A percentile compares a stretch with the other conserved stretches of the same genome.
These are phyloP conservation scores for Limonium bicolor DNA, from an alignment of 148 eudicot species.

Conservation along the genomic window DNA sequence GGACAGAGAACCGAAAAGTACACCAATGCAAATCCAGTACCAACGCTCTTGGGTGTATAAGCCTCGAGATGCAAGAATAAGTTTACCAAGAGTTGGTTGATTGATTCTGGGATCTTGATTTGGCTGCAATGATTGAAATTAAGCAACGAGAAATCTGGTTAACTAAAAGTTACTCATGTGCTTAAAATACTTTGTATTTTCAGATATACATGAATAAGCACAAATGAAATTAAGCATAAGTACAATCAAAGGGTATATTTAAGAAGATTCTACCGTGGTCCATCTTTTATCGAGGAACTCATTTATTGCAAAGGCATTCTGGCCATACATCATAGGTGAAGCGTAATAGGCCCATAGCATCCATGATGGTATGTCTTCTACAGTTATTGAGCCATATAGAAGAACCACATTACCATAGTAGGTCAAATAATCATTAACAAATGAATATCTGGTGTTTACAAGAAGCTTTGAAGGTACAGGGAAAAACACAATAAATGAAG, in stretches of 20 bases:
- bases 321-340: constrained; percentile 77
- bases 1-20: constrained; percentile 43
- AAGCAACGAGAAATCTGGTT: neutral
- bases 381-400: constrained; percentile 3
- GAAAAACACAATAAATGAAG: constrained; percentile 1
- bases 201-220: too few relatives aligned
- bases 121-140: constrained; percentile 30
- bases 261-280: constrained; percentile 34
- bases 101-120: constrained; percentile 37
- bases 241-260: neutral
- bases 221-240: too few relatives aligned
- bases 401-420: constrained; percentile 3
- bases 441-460: neutral
- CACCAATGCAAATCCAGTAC: constrained; percentile 62
- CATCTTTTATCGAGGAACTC: constrained; percentile 73
- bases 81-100: constrained; percentile 52
- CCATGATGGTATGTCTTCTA: constrained; percentile 52
- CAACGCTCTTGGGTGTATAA: constrained; percentile 39
- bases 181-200: neutral
- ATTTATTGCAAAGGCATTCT: constrained; percentile 54
- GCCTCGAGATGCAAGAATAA: constrained; percentile 49
- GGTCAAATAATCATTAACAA: neutral
- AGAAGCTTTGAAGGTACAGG: neutral
- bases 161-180: too few relatives aligned
- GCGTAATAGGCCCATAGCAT: constrained; percentile 61